Conservation (phyloP, 108 stramenopile genomes). For the Parmales sp. region DNA sequence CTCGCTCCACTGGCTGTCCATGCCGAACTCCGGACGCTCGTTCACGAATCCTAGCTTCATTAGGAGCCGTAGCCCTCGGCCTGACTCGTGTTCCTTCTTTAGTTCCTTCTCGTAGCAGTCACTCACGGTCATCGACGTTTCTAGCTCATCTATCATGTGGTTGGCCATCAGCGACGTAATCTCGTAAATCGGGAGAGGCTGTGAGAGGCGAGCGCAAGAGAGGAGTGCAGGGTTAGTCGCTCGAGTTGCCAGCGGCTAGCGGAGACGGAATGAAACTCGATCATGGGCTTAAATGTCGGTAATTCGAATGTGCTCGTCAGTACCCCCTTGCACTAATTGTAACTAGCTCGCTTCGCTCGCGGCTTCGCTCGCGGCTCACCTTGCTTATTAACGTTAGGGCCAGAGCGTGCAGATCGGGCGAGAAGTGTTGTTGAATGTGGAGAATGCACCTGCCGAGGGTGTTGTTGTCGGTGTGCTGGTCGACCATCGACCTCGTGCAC, state of each 20-base stretch:
- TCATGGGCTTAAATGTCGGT: too few species aligned
- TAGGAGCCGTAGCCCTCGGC: slow-evolving; percentile 65
- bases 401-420: slow-evolving; percentile 56
- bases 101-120: slow-evolving; percentile 50
- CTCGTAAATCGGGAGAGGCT: slow-evolving; percentile 42
- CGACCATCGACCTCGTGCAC: slow-evolving; percentile 61
- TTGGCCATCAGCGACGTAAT: slow-evolving; percentile 44
- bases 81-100: slow-evolving; percentile 69
- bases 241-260: too few species aligned
- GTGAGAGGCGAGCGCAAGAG: too few species aligned
- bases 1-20: slow-evolving; percentile 74
- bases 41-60: slow-evolving; percentile 79
- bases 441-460: slow-evolving; percentile 23
- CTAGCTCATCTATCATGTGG: slow-evolving; percentile 52
- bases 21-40: slow-evolving; percentile 81
- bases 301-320: too few species aligned
- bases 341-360: too few species aligned
- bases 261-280: too few species aligned
- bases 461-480: slow-evolving; percentile 22
- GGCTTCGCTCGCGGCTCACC: too few species aligned
- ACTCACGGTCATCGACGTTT: slow-evolving; percentile 35
- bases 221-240: too few species aligned
- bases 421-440: slow-evolving; percentile 63
- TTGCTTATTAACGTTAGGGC: slow-evolving; percentile 48
- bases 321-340: too few species aligned